Evolutionary conservation across 176 grass and related monocot genomes (phyloP).

Genomic region (Leersia perrieri): DNA sequence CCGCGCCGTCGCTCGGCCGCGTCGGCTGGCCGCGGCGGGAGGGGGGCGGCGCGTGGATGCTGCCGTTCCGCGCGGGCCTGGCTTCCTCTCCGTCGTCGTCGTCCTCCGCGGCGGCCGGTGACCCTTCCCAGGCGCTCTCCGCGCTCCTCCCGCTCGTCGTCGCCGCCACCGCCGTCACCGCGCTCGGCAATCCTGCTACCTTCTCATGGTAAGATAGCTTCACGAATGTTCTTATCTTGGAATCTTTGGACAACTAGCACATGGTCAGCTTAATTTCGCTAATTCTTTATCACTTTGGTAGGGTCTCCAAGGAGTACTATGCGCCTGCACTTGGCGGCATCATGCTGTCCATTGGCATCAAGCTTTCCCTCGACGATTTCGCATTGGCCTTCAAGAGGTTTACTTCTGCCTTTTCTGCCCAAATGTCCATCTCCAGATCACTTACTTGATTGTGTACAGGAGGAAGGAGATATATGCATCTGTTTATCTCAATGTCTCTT

Average conservation of each 20-base stretch:
- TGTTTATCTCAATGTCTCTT: conserved; percentile 9
- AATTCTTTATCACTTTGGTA: neutral
- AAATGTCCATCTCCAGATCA: neutral
- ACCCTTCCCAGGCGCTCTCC: conserved; percentile 59
- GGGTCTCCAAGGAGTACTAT: conserved; percentile 93
- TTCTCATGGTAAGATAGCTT: conserved; percentile 68
- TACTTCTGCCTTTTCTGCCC: neutral
- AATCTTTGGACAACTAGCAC: conserved; percentile 7
- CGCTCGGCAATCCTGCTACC: conserved; percentile 70
- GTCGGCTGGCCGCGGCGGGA: conserved; percentile 59
- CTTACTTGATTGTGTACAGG: neutral
- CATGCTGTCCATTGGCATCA: conserved; percentile 94
- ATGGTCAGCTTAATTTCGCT: conserved; percentile 6
- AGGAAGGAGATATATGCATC: neutral
- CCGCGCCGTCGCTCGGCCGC: conserved; percentile 46
- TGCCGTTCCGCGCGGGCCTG: conserved; percentile 39
- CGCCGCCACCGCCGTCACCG: conserved; percentile 62
- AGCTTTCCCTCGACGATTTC: conserved; percentile 82
- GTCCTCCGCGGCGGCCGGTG: conserved; percentile 10
- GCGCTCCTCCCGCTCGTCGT: conserved; percentile 76
- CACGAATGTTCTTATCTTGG: conserved; percentile 11
- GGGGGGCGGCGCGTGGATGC: conserved; percentile 50
- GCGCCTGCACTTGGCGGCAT: conserved; percentile 84
- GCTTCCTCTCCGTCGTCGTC: neutral
- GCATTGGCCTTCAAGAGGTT: conserved; percentile 78